A percentile compares a stretch with the other conserved stretches of the same genome.
Evolutionary conservation across 2,329 filamentous ascomycete species (phyloP).

Genomic region (Sclerotinia trifoliorum): DNA sequence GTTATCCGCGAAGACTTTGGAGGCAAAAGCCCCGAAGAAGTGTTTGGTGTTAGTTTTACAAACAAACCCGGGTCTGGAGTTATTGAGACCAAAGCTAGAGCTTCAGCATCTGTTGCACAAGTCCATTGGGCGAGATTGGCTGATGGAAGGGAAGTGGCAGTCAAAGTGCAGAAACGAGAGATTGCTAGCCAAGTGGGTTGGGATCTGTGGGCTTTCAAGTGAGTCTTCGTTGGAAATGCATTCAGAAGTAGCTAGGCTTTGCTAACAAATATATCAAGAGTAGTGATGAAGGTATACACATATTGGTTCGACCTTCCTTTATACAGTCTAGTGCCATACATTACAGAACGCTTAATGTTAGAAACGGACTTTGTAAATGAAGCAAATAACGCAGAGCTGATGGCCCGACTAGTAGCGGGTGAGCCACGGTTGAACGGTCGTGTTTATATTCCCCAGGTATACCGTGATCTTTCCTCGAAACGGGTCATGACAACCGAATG

Average conservation of each 20-base stretch:
- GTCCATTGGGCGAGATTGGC: constrained; percentile 88
- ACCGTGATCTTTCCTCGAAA: constrained; percentile 76
- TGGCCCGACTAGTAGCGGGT: constrained; percentile 71
- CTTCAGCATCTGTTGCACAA: constrained; percentile 83
- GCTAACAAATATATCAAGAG: constrained; percentile 46
- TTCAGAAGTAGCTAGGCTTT: not conserved
- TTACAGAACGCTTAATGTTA: constrained; percentile 84
- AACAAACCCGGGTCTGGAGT: constrained; percentile 62
- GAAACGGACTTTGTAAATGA: constrained; percentile 96
- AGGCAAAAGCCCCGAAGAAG: constrained; percentile 78
- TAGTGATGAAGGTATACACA: constrained; percentile 79
- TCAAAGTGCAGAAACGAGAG: constrained; percentile 96
- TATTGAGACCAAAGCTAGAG: constrained; percentile 69
- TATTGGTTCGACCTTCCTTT: constrained; percentile 91
- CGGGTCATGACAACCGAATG: constrained; percentile 93
- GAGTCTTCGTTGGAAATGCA: constrained; percentile 36
- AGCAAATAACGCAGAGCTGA: constrained; percentile 80
- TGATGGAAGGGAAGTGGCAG: constrained; percentile 87
- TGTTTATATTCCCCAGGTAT: constrained; percentile 86
- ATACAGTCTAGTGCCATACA: constrained; percentile 87
- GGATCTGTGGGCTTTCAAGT: constrained; percentile 96
- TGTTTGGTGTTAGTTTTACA: constrained; percentile 84
- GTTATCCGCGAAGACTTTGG: constrained; percentile 89
- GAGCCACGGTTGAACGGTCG: constrained; percentile 75
- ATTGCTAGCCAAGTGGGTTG: constrained; percentile 87